phyloP scores from a whole-genome alignment of 2,329 filamentous ascomycete genomes.

The Rutstroemia sp. region DNA sequence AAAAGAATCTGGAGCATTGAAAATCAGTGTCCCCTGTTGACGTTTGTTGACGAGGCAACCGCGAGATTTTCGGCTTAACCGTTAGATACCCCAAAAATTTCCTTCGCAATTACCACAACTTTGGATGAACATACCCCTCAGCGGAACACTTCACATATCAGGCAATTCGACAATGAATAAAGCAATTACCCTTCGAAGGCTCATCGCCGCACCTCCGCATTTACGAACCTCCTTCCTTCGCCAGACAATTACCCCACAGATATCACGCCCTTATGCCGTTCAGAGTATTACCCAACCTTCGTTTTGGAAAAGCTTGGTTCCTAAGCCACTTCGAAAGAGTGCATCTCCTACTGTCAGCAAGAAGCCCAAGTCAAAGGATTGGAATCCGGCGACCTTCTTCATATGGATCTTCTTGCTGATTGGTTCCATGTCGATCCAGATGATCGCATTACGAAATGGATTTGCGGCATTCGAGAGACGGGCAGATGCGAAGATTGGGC shows the following conservation, averaged over 20 bases:
- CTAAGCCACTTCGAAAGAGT: constrained; percentile 52
- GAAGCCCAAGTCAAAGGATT: constrained; percentile 49
- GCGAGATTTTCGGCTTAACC: background rate
- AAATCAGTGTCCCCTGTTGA: constrained; percentile 8
- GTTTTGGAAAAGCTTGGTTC: constrained; percentile 65
- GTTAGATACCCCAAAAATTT: background rate
- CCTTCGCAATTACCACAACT: too few relatives aligned
- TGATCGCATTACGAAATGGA: constrained; percentile 73
- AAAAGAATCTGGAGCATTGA: constrained; percentile 4
- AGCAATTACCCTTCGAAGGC: constrained; percentile 16
- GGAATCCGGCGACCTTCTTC: constrained; percentile 78
- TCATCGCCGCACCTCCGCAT: constrained; percentile 20
- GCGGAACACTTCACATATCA: background rate
- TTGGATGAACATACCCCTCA: background rate
- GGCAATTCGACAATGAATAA: constrained; percentile 18
- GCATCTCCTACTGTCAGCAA: constrained; percentile 32
- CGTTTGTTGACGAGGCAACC: constrained; percentile 8
- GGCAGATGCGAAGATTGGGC: constrained; percentile 69
- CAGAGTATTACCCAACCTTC: constrained; percentile 29
- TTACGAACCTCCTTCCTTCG: constrained; percentile 19
- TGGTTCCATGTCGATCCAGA: constrained; percentile 91
- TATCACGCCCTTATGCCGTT: constrained; percentile 25
- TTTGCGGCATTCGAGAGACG: constrained; percentile 64
- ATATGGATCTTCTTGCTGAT: constrained; percentile 79
- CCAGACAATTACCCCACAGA: constrained; percentile 6